Percentiles rank a stretch among this genome's conserved stretches.
Conservation (phyloP, 305 asterid genomes). For the Solanum hybrid region DNA sequence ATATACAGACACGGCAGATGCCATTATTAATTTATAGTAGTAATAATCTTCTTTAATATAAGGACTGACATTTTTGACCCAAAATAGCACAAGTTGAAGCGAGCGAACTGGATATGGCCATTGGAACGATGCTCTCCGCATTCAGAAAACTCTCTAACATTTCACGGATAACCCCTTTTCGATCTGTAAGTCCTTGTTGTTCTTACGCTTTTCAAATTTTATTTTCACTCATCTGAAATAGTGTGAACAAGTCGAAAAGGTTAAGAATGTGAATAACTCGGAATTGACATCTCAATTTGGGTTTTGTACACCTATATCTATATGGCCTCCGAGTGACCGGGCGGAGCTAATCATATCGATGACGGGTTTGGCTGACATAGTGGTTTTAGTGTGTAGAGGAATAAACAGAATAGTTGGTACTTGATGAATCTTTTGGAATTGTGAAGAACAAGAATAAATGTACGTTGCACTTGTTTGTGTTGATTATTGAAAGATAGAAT, state of each 20-base stretch:
- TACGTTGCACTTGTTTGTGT: not conserved
- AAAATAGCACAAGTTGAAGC: not conserved
- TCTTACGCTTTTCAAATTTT: not conserved
- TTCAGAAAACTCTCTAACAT: constrained; percentile 28
- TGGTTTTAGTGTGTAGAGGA: not conserved
- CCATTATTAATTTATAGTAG: not conserved
- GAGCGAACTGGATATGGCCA: constrained; percentile 20
- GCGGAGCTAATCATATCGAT: not conserved
- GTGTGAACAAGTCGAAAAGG: not conserved
- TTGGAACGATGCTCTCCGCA: constrained; percentile 34
- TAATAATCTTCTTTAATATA: not conserved
- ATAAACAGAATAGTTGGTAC: not conserved
- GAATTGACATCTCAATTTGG: not conserved
- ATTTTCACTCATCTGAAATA: not conserved
- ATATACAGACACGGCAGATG: not conserved
- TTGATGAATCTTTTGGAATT: not conserved
- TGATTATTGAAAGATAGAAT: not conserved
- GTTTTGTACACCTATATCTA: too few relatives aligned
- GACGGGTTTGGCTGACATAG: not conserved
- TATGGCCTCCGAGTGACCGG: not conserved
- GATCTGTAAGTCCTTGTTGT: constrained; percentile 34
- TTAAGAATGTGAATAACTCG: not conserved
- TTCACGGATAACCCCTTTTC: constrained; percentile 18
- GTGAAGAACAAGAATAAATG: not conserved
- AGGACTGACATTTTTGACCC: not conserved